A percentile compares a stretch with the other conserved stretches of the same genome.
phyloP scores from a whole-genome alignment of 495 filamentous ascomycete genomes.

The Pseudoneurospora amorphoporcata region DNA sequence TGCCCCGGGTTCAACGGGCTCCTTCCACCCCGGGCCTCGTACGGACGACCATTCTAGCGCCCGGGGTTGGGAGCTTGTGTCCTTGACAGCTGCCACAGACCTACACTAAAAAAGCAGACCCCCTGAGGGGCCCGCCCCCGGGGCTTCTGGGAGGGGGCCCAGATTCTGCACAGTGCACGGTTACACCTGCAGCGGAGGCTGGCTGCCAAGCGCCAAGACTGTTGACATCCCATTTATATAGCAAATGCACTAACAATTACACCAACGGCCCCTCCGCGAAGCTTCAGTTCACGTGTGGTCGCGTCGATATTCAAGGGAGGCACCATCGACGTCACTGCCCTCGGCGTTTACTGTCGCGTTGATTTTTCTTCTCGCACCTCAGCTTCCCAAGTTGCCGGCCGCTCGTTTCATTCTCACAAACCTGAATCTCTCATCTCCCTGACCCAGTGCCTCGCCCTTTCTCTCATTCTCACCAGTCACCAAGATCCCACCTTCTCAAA shows the following conservation, averaged over 20 bases:
- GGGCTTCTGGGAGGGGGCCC: background rate
- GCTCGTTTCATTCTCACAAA: background rate
- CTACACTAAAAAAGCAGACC: background rate
- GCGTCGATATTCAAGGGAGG: conserved; percentile 2
- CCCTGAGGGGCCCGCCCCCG: too few relatives aligned
- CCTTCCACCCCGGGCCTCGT: background rate
- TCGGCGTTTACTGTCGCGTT: background rate
- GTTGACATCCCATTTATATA: background rate
- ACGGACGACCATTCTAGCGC: background rate
- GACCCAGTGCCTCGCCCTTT: background rate
- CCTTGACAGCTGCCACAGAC: background rate
- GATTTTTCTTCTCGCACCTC: background rate
- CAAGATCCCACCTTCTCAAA: background rate
- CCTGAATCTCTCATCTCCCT: background rate
- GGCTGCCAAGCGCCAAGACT: background rate
- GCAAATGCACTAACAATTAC: background rate
- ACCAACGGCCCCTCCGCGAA: background rate
- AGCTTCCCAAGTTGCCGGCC: background rate
- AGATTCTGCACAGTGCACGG: background rate
- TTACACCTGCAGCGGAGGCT: background rate
- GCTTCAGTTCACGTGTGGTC: conserved; percentile 8
- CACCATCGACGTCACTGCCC: conserved; percentile 3
- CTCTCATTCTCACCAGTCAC: background rate
- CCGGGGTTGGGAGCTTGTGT: background rate
- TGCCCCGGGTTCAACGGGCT: background rate